Evolutionary conservation across 129 eudicot genomes (phyloP).

Genomic region (Tagetes erecta): DNA sequence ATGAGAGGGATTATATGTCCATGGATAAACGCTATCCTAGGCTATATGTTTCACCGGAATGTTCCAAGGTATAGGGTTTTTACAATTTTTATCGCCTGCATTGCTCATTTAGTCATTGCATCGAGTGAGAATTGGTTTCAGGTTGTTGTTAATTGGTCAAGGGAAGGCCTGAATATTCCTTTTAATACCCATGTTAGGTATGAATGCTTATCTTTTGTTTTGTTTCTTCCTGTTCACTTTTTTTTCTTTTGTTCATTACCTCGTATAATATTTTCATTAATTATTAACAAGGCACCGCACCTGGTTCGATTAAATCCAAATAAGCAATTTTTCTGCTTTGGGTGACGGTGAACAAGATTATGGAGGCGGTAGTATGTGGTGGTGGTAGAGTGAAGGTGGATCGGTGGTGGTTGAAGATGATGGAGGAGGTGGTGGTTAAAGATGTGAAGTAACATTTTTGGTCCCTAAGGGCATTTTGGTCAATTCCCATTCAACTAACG

Average conservation of each 20-base stretch:
- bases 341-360: neutral
- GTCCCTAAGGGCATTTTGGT: too few relatives aligned
- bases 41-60: conserved; percentile 77
- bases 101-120: conserved; percentile 9
- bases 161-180: conserved; percentile 59
- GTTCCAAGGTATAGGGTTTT: conserved; percentile 62
- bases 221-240: conserved; percentile 1
- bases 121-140: conserved; percentile 34
- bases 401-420: too few relatives aligned
- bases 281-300: neutral
- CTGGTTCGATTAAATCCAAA: neutral
- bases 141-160: conserved; percentile 93
- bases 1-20: conserved; percentile 82
- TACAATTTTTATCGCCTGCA: conserved; percentile 3
- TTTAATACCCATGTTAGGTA: conserved; percentile 85
- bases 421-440: too few relatives aligned
- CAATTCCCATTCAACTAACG: too few relatives aligned
- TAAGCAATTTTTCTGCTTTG: neutral
- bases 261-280: neutral
- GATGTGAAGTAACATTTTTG: too few relatives aligned
- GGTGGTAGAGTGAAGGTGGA: too few relatives aligned
- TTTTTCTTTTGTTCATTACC: neutral
- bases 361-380: too few relatives aligned
- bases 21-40: conserved; percentile 84
- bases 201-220: conserved; percentile 20